Conservation (phyloP, 1,139 yeast species). For the Schizosaccharomyces versatilis region DNA sequence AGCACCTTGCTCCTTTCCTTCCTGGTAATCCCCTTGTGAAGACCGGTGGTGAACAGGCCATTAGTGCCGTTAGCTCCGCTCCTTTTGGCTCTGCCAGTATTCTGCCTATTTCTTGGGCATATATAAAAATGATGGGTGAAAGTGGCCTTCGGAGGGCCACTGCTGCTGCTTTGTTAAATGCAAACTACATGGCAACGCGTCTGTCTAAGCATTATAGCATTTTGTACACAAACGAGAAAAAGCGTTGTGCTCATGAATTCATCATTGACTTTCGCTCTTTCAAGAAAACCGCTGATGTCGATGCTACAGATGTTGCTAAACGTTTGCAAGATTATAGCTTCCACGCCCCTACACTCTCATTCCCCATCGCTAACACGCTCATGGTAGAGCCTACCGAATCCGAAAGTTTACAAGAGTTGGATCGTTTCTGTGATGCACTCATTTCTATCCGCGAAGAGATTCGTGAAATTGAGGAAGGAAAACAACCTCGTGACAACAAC, state of each 20-base stretch:
- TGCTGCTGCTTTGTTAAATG: slow-evolving; percentile 73
- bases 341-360: slow-evolving; percentile 97
- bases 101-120: slow-evolving; percentile 80
- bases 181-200: slow-evolving; percentile 78
- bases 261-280: slow-evolving; percentile 75
- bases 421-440: slow-evolving; percentile 74
- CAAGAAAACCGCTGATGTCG: slow-evolving; percentile 51
- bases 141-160: slow-evolving; percentile 67
- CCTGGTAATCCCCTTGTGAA: slow-evolving; percentile 52
- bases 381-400: slow-evolving; percentile 98
- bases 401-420: slow-evolving; percentile 68
- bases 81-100: slow-evolving; percentile 92
- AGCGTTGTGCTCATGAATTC: slow-evolving; percentile 91
- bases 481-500: slow-evolving; percentile 34
- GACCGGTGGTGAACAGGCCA: slow-evolving; percentile 33
- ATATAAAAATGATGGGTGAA: slow-evolving; percentile 64
- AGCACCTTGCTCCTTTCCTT: slow-evolving; percentile 58
- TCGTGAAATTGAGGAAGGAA: slow-evolving; percentile 46
- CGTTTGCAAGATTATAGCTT: slow-evolving; percentile 93
- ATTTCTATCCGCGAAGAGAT: slow-evolving; percentile 68
- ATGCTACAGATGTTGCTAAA: slow-evolving; percentile 91
- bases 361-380: slow-evolving; percentile 92
- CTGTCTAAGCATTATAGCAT: slow-evolving; percentile 51
- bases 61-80: slow-evolving; percentile 69
- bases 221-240: slow-evolving; percentile 44